These are phyloP conservation scores for Chalciporus chontae DNA, from an alignment of 768 basidiomycete genomes.

Conservation along the genomic window DNA sequence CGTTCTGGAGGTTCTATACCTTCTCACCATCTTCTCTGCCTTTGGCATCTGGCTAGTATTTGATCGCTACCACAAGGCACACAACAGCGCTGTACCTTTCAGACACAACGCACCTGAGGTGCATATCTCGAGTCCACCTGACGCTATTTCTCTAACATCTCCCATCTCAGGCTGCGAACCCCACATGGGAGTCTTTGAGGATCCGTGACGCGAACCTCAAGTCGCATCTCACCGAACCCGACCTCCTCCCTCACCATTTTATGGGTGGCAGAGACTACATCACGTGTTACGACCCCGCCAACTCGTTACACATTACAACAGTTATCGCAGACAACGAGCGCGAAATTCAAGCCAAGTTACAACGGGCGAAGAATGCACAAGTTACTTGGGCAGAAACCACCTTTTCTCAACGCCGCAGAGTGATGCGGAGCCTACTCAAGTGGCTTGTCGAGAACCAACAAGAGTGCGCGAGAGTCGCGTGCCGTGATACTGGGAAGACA, in stretches of 20 bases:
- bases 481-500: constrained; percentile 95
- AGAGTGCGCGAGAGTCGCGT: constrained; percentile 78
- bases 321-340: constrained; percentile 67
- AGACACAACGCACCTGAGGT: constrained; percentile 56
- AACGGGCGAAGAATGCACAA: constrained; percentile 62
- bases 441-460: constrained; percentile 95
- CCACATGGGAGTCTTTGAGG: constrained; percentile 50
- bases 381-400: constrained; percentile 68
- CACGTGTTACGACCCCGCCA: constrained; percentile 91
- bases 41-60: constrained; percentile 79
- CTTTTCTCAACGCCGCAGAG: constrained; percentile 75
- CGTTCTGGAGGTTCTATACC: constrained; percentile 62
- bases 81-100: constrained; percentile 74
- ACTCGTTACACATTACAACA: constrained; percentile 76
- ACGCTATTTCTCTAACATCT: constrained; percentile 18
- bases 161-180: constrained; percentile 49
- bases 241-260: constrained; percentile 48
- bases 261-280: constrained; percentile 61
- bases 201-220: constrained; percentile 59
- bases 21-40: constrained; percentile 66
- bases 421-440: constrained; percentile 81
- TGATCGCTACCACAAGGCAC: constrained; percentile 67
- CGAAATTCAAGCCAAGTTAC: constrained; percentile 75
- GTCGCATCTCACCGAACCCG: constrained; percentile 57
- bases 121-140: constrained; percentile 17